A percentile compares a stretch with the other conserved stretches of the same genome.
Conservation (phyloP, 2,329 filamentous ascomycete genomes). For the Lachnum nothofagi region DNA sequence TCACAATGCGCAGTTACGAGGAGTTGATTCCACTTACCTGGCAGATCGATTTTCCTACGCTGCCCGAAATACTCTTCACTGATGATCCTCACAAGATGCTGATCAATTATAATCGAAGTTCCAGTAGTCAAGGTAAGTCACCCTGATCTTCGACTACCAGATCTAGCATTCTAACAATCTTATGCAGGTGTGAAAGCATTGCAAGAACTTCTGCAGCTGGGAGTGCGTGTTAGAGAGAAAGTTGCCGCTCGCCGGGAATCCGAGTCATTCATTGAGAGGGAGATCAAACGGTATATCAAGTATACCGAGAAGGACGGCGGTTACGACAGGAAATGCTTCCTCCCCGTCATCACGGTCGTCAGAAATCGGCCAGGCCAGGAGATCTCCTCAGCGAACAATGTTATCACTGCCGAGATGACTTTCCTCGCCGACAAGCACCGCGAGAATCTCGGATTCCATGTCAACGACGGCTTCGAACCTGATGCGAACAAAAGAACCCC, state of each 20-base stretch:
- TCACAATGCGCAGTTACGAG: slow-evolving; percentile 31
- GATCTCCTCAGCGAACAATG: slow-evolving; percentile 17
- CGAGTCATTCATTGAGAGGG: slow-evolving; percentile 27
- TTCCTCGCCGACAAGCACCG: slow-evolving; percentile 28
- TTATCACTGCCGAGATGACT: slow-evolving; percentile 26
- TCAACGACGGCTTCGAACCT: slow-evolving; percentile 20
- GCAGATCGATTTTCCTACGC: slow-evolving; percentile 30
- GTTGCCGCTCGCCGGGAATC: slow-evolving; percentile 9
- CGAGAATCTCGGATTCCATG: slow-evolving; percentile 16
- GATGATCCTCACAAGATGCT: slow-evolving; percentile 21
- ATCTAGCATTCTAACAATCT: slow-evolving; percentile 1
- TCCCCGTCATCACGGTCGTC: slow-evolving; percentile 28
- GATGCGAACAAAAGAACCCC: slow-evolving; percentile 24
- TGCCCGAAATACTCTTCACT: slow-evolving; percentile 28
- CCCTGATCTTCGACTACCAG: background rate
- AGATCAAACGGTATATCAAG: slow-evolving; percentile 30
- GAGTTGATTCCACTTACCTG: slow-evolving; percentile 26
- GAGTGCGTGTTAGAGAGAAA: slow-evolving; percentile 25
- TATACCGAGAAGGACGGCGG: slow-evolving; percentile 34
- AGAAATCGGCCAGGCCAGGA: slow-evolving; percentile 17
- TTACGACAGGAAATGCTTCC: slow-evolving; percentile 25
- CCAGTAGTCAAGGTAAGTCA: slow-evolving; percentile 24
- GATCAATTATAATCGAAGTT: slow-evolving; percentile 25
- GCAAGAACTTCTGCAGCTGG: slow-evolving; percentile 27
- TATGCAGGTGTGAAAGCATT: slow-evolving; percentile 25